These are phyloP conservation scores for Leccinum angustisporum DNA, from an alignment of 1,284 basidiomycete species.

Conservation along the genomic window DNA sequence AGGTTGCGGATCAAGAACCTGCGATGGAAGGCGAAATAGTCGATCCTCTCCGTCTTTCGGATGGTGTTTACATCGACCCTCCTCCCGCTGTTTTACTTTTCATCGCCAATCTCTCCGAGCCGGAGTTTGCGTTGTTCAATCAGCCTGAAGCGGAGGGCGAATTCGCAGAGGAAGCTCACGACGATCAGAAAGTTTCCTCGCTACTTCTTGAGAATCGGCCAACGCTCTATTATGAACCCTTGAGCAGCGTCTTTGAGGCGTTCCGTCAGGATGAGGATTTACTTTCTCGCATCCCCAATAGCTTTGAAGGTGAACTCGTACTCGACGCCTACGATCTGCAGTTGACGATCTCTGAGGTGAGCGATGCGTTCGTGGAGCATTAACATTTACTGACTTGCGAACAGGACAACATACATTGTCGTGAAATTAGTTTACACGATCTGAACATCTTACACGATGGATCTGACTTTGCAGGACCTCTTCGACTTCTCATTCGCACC, in stretches of 20 bases:
- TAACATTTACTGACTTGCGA: slow-evolving; percentile 8
- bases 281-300: slow-evolving; percentile 45
- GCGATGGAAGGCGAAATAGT: slow-evolving; percentile 12
- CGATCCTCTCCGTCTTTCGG: slow-evolving; percentile 67
- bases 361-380: slow-evolving; percentile 13
- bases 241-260: slow-evolving; percentile 65
- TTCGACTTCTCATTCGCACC: slow-evolving; percentile 57
- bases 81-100: slow-evolving; percentile 67
- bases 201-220: slow-evolving; percentile 60
- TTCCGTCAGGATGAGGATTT: slow-evolving; percentile 57
- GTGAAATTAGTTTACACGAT: slow-evolving; percentile 71
- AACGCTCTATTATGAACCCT: slow-evolving; percentile 70
- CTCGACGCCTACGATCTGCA: slow-evolving; percentile 68
- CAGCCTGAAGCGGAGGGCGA: slow-evolving; percentile 33
- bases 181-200: slow-evolving; percentile 23
- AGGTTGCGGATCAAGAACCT: slow-evolving; percentile 10
- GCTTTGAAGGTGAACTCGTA: slow-evolving; percentile 59
- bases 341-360: slow-evolving; percentile 63
- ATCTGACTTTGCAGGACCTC: slow-evolving; percentile 58
- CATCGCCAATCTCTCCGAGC: slow-evolving; percentile 41
- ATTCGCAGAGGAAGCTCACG: slow-evolving; percentile 21
- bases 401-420: slow-evolving; percentile 74
- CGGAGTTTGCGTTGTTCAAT: slow-evolving; percentile 61
- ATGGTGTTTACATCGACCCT: slow-evolving; percentile 72
- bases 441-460: slow-evolving; percentile 70